Base-by-base conservation (phyloP, 1,139 yeast species). In the Nadsonia starkeyi-henricii region DNA sequence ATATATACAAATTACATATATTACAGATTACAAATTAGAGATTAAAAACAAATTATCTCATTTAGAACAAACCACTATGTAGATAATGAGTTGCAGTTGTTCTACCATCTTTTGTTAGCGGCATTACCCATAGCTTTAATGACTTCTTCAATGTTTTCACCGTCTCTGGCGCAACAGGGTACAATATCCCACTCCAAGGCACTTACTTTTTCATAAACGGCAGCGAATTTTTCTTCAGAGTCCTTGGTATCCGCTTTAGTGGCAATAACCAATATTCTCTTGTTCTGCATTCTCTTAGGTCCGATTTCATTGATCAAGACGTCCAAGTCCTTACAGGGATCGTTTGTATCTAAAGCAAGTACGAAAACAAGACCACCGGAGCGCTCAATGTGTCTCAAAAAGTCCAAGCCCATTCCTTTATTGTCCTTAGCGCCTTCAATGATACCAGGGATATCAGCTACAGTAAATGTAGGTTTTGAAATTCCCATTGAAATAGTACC, bases 401-500 rank as follows among this genome's bases (percentile, higher is more conserved):
- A 91, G 54, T 88, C 96, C 46, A 86, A 72, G 0, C 98, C 98
- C 85, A 91, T 82, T 1, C 98, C 98, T 60, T 75, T 81, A 59
- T 89, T 85, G 43, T 79, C 70, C 1, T 79, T 72, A 0, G 98
- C 97, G 9, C 95, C 97, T 59, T 78, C 73, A 50, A 91, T 84
- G 48, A 91, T 85, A 13, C 98, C 98, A 0, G 98, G 98, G 52
- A 91, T 91, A 67, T 91, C 98, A 1, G 97, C 97, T 1, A 91
- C 97, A 0, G 96, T 85, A 61, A 89, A 88, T 12, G 64, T 58
- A 1, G 86, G 81, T 53, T 75, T 74, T 53, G 81, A 85, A 3
- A 82, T 74, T 1, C 81, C 75, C 37, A 79, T 66, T 47, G 74
- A 72, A 19, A 91, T 84, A 0, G 96, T 89, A 1, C 98, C 98